These are phyloP conservation scores for Somion occarium DNA, from an alignment of 1,284 basidiomycete genomes.

Conservation along the genomic window DNA sequence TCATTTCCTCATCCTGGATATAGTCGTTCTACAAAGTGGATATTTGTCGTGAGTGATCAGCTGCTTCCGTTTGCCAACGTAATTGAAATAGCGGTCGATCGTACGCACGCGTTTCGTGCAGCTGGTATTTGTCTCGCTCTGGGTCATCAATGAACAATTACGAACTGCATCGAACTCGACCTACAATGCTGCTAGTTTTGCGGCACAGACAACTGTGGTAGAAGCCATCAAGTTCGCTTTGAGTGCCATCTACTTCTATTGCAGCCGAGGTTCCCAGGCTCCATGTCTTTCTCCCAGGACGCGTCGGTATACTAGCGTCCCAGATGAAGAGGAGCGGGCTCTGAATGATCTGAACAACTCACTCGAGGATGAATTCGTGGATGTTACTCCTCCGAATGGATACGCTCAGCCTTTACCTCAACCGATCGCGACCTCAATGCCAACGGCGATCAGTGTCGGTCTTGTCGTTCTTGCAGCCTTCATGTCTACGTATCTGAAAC, in stretches of 20 bases:
- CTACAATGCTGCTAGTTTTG: neutral
- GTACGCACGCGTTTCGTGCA: too few relatives aligned
- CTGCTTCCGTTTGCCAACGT: neutral
- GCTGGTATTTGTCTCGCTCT: neutral
- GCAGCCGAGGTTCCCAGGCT: conserved; percentile 6
- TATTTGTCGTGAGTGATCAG: neutral
- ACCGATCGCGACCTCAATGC: conserved; percentile 4
- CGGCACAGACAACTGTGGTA: conserved; percentile 3
- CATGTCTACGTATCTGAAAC: conserved; percentile 7
- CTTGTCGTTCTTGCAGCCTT: conserved; percentile 8
- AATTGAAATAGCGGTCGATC: neutral
- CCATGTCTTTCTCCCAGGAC: neutral
- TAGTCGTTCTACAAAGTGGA: neutral
- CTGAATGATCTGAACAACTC: conserved; percentile 3
- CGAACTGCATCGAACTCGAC: neutral
- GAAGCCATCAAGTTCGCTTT: conserved; percentile 18
- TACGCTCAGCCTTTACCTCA: neutral
- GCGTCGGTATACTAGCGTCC: neutral
- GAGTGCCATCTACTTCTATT: conserved; percentile 8
- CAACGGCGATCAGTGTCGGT: neutral
- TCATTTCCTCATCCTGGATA: neutral
- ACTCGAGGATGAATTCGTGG: neutral
- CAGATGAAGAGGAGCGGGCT: conserved; percentile 7
- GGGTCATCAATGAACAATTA: conserved; percentile 5
- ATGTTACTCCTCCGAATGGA: neutral